Base-by-base conservation (phyloP, 129 eudicot species). In the Oenanthe sinensis region DNA sequence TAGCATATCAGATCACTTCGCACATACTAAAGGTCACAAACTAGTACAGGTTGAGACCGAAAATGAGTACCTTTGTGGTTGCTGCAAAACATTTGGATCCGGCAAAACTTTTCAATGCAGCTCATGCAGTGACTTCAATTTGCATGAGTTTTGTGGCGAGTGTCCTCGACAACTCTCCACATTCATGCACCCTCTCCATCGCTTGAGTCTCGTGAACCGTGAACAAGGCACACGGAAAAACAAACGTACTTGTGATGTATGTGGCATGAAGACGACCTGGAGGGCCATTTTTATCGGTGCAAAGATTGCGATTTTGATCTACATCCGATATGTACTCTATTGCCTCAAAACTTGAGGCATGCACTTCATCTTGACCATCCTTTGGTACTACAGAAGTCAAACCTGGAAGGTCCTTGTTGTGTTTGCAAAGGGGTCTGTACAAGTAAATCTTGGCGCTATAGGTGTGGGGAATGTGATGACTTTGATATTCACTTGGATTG, bases 11-110 rank as follows among this genome's bases (percentile, higher is more conserved):
- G 47, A 15, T 11, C 87, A 85, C 42, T 85, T 85, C 80, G 74
- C 78, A 11, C 87, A 85, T 19, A 83, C 75, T n/a, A n/a, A n/a
- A 6, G 73, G 45, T 1, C 85, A 81, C 28, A 75, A 43, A 28
- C 20, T 81, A 17, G 7, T 24, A 11, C 26, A 76, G 14, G 33
- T 67, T 42, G 44, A 81, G 14, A 2, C 39, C 43, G 15, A 4
- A 30, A 33, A 37, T 6, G 72, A 78, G 11, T 85, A 48, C 71
- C 16, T 42, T 12, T 85, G 85, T 24, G 52, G 81, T 26, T 85
- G 87, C 5, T 85, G 87, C 85, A 81, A 79, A 9, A 81, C 85
- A 6, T 14, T 8, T 85, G n/a, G n/a, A n/a, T n/a, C n/a, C n/a
- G n/a, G n/a, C n/a, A n/a, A n/a, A n/a, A n/a, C n/a, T n/a, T n/a